Evolutionary conservation across 2,329 filamentous ascomycete genomes (phyloP).

Genomic region (Zymoseptoria pseudotritici): DNA sequence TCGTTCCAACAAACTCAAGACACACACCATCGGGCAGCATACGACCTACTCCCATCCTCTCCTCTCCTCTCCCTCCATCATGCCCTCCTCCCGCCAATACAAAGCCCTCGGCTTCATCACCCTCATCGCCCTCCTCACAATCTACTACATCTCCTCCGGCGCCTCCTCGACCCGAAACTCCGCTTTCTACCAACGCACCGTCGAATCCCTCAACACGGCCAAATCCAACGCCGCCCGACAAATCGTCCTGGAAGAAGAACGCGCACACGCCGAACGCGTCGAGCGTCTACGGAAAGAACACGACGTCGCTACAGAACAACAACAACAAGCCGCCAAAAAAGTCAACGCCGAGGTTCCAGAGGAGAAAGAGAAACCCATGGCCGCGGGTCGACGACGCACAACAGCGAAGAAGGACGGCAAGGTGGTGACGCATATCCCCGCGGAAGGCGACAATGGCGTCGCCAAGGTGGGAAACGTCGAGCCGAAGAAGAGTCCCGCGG

Average conservation of each 20-base stretch:
- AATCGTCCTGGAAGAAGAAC: constrained; percentile 22
- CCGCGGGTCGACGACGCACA: constrained; percentile 58
- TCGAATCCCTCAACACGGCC: constrained; percentile 46
- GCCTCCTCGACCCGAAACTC: constrained; percentile 45
- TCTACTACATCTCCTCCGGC: constrained; percentile 66
- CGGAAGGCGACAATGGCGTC: constrained; percentile 36
- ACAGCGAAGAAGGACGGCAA: constrained; percentile 44
- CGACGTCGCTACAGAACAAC: constrained; percentile 13
- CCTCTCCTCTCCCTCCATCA: constrained; percentile 27
- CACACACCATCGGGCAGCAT: background rate
- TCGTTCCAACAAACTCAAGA: background rate
- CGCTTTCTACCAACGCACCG: constrained; percentile 52
- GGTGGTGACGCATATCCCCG: constrained; percentile 25
- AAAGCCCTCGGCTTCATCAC: constrained; percentile 59
- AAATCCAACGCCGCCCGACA: constrained; percentile 29
- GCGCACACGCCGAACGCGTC: constrained; percentile 20
- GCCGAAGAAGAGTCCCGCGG: constrained; percentile 30
- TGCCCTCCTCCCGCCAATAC: constrained; percentile 65
- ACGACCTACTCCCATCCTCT: background rate
- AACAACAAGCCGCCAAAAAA: constrained; percentile 7
- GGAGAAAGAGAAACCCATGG: constrained; percentile 33
- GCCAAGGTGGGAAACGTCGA: constrained; percentile 39
- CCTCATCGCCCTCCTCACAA: constrained; percentile 56
- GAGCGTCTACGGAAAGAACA: constrained; percentile 27
- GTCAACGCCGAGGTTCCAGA: no score